phyloP scores from a whole-genome alignment of 2,329 filamentous ascomycete species.

The Penicillium sp. region DNA sequence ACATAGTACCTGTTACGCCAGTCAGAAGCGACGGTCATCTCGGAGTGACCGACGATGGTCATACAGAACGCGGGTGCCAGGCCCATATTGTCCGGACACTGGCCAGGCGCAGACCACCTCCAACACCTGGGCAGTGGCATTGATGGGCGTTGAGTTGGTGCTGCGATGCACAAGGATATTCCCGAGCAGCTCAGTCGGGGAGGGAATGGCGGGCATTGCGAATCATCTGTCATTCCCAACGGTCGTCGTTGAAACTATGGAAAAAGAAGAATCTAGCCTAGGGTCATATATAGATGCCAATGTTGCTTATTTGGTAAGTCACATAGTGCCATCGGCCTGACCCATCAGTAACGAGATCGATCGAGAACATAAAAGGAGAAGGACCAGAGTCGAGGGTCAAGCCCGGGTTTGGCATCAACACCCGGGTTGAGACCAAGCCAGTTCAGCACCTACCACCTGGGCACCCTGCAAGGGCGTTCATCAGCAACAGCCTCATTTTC shows the following conservation, averaged over 20 bases:
- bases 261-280: too few species aligned
- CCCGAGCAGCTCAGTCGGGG: slow-evolving; percentile 8
- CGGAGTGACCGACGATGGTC: too few species aligned
- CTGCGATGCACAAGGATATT: slow-evolving; percentile 15
- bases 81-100: slow-evolving; percentile 44
- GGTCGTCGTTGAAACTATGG: background rate
- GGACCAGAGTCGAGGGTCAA: too few species aligned
- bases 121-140: slow-evolving; percentile 24
- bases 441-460: too few species aligned
- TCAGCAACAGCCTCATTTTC: slow-evolving; percentile 23
- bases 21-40: too few species aligned
- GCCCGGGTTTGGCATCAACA: too few species aligned
- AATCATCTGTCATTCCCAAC: slow-evolving; percentile 8
- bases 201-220: slow-evolving; percentile 23
- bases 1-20: slow-evolving; percentile 56
- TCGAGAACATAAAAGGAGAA: background rate
- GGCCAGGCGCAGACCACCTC: slow-evolving; percentile 47
- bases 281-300: too few species aligned
- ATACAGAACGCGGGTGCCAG: slow-evolving; percentile 43
- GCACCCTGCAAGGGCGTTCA: slow-evolving; percentile 7
- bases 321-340: too few species aligned
- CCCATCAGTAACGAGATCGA: too few species aligned
- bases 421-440: too few species aligned
- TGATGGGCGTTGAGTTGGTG: slow-evolving; percentile 13
- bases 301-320: too few species aligned